These are phyloP conservation scores for Fistulinella cinereoalba DNA, from an alignment of 1,284 basidiomycete genomes.

Conservation along the genomic window DNA sequence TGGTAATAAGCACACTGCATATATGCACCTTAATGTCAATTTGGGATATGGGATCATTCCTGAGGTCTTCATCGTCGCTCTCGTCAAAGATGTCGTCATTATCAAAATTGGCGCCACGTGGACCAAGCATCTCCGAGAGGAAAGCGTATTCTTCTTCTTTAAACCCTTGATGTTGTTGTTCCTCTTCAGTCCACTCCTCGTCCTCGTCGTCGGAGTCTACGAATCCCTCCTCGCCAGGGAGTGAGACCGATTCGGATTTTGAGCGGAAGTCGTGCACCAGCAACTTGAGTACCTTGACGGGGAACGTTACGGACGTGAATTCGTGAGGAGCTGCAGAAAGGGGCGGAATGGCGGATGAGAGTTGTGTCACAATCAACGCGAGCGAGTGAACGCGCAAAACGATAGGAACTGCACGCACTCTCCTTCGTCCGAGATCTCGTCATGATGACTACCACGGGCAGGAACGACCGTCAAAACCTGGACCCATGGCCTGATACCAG, in stretches of 20 bases:
- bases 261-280: constrained; percentile 81
- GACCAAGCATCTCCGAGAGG: constrained; percentile 68
- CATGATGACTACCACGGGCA: constrained; percentile 74
- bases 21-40: constrained; percentile 80
- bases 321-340: constrained; percentile 68
- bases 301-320: constrained; percentile 85
- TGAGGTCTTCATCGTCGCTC: constrained; percentile 83
- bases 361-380: constrained; percentile 10
- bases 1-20: too few relatives aligned
- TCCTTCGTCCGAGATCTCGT: constrained; percentile 88
- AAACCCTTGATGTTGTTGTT: constrained; percentile 49
- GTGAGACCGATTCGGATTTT: constrained; percentile 64
- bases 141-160: constrained; percentile 64
- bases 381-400: constrained; percentile 6
- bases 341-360: constrained; percentile 10
- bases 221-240: constrained; percentile 54
- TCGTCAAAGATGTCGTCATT: constrained; percentile 68
- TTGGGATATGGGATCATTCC: constrained; percentile 81
- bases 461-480: constrained; percentile 15
- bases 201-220: constrained; percentile 81
- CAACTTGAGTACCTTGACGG: constrained; percentile 88
- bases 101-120: constrained; percentile 66
- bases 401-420: constrained; percentile 50
- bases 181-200: constrained; percentile 88
- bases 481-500: constrained; percentile 5